phyloP scores from a whole-genome alignment of 176 grass and related monocot genomes.

The Avena sativa region DNA sequence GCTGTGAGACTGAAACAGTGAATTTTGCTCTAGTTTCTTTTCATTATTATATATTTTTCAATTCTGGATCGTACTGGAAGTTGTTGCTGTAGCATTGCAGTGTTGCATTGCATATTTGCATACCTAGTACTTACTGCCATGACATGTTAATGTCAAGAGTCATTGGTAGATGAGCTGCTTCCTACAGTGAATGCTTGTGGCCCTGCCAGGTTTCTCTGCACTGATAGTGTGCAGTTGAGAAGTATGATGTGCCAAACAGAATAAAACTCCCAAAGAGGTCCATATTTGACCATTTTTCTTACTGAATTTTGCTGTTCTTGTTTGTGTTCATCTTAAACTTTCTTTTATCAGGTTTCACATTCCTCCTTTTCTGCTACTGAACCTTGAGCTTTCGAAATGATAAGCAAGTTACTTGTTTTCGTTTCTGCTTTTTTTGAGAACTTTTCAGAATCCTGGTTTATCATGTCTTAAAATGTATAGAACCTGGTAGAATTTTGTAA shows the following conservation, averaged over 20 bases:
- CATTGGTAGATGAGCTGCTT: conserved; percentile 65
- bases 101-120: conserved; percentile 33
- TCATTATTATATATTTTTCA: conserved; percentile 22
- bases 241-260: conserved; percentile 79
- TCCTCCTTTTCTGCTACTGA: background rate
- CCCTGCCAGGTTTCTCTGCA: conserved; percentile 97
- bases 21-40: background rate
- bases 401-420: background rate
- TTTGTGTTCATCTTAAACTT: conserved; percentile 25
- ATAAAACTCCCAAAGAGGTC: background rate
- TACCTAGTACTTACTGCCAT: conserved; percentile 61
- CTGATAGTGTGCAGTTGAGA: conserved; percentile 97
- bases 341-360: background rate
- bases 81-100: conserved; percentile 49
- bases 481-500: background rate
- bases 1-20: conserved; percentile 2
- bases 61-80: conserved; percentile 54
- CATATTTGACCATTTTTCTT: conserved; percentile 21
- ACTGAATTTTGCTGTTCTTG: background rate
- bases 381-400: background rate
- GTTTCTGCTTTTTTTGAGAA: background rate
- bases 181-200: conserved; percentile 66
- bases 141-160: conserved; percentile 74
- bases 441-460: background rate
- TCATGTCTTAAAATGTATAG: conserved; percentile 6